Conservation (phyloP, 805 yeast species). For the Pichia nakasei region DNA sequence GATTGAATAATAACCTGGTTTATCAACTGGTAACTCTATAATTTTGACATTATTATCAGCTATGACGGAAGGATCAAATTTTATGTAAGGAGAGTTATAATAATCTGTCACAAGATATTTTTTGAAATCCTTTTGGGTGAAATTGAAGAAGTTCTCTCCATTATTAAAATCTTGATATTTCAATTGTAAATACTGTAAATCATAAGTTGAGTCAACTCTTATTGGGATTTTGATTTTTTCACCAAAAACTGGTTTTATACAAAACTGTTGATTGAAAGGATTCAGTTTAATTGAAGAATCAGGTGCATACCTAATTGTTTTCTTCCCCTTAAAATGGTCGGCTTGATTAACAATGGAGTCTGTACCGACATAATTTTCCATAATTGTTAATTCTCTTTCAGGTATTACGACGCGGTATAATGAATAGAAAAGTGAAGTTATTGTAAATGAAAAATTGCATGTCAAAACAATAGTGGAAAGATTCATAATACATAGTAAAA, state of each 20-base stretch:
- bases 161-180: conserved; percentile 50
- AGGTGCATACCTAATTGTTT: conserved; percentile 80
- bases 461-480: conserved; percentile 46
- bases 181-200: conserved; percentile 59
- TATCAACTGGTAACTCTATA: conserved; percentile 52
- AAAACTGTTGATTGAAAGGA: conserved; percentile 59
- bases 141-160: conserved; percentile 39
- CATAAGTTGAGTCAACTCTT: conserved; percentile 70
- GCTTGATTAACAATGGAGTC: conserved; percentile 34
- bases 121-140: conserved; percentile 47
- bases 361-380: conserved; percentile 28
- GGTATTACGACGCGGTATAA: conserved; percentile 16
- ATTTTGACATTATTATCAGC: conserved; percentile 40
- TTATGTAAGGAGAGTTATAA: conserved; percentile 12
- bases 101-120: conserved; percentile 23
- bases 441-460: conserved; percentile 40
- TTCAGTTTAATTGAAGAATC: conserved; percentile 82
- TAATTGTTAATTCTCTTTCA: conserved; percentile 25
- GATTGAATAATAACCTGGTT: conserved; percentile 74
- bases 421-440: conserved; percentile 21
- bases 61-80: conserved; percentile 12
- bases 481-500: conserved; percentile 40
- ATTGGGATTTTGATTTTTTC: conserved; percentile 51
- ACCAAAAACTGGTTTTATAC: conserved; percentile 37
- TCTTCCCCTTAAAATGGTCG: conserved; percentile 74